phyloP scores from a whole-genome alignment of 768 basidiomycete genomes.

The Galerina sulciceps region DNA sequence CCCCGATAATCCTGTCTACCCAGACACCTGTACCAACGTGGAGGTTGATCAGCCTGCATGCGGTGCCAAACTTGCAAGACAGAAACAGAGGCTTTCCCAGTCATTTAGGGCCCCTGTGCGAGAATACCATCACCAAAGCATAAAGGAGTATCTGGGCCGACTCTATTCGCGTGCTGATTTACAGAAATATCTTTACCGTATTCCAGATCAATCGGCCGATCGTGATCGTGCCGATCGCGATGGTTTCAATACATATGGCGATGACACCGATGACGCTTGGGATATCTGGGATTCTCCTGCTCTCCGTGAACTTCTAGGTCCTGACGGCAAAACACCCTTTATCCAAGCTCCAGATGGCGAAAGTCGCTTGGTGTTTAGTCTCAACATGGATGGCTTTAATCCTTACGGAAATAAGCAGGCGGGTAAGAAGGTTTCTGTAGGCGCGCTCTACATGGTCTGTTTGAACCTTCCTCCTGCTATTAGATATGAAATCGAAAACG shows the following conservation, averaged over 20 bases:
- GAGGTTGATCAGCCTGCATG: background rate
- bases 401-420: conserved; percentile 28
- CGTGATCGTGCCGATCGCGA: too few species aligned
- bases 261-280: background rate
- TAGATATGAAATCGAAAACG: conserved; percentile 34
- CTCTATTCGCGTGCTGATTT: background rate
- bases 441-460: conserved; percentile 32
- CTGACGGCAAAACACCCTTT: background rate
- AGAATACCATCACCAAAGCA: background rate
- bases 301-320: background rate
- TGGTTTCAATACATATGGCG: too few species aligned
- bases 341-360: conserved; percentile 4
- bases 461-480: conserved; percentile 35
- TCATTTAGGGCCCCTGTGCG: background rate
- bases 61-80: background rate
- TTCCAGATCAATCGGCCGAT: background rate
- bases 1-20: background rate
- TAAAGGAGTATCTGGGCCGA: background rate
- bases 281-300: conserved; percentile 10
- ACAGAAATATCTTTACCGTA: background rate
- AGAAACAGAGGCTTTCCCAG: background rate
- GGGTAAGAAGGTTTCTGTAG: conserved; percentile 24
- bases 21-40: background rate
- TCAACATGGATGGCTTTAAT: conserved; percentile 37
- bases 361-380: conserved; percentile 25